phyloP scores from a whole-genome alignment of 495 filamentous ascomycete species.

The Neurospora sp. region DNA sequence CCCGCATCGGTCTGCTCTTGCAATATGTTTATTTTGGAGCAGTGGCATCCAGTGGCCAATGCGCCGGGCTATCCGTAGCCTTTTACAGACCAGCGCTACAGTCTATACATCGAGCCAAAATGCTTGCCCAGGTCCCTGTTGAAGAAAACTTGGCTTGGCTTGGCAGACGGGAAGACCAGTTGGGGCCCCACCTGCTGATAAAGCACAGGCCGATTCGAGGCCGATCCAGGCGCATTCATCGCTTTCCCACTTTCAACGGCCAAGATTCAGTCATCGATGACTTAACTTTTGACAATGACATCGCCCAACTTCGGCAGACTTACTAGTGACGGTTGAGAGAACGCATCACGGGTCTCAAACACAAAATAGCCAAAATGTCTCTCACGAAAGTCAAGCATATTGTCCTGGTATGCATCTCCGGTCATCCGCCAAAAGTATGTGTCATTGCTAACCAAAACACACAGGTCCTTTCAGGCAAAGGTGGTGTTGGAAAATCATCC shows the following conservation, averaged over 20 bases:
- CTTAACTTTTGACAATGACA: not conserved
- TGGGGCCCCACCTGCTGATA: slow-evolving; percentile 18
- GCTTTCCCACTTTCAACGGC: not conserved
- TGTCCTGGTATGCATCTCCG: slow-evolving; percentile 38
- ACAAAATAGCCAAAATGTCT: slow-evolving; percentile 33
- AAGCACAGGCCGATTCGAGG: slow-evolving; percentile 20
- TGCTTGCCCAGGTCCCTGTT: not conserved
- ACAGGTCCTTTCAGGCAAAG: slow-evolving; percentile 89
- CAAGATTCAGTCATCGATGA: not conserved
- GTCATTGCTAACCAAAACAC: not conserved
- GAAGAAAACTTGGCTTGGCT: not conserved
- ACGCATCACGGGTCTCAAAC: not conserved
- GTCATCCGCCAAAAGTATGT: slow-evolving; percentile 4
- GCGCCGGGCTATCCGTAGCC: not conserved
- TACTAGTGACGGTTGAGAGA: not conserved
- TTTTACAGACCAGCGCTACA: not conserved
- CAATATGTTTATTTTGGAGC: not conserved
- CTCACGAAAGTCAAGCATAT: slow-evolving; percentile 51
- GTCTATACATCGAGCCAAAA: not conserved
- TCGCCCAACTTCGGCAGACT: not conserved
- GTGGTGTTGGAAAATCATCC: slow-evolving; percentile 95
- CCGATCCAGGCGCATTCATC: slow-evolving; percentile 11
- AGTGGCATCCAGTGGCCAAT: not conserved
- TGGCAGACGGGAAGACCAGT: not conserved
- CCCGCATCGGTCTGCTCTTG: not conserved